Conservation (phyloP, 352 stramenopile species). For the Phytophthora syringae region DNA sequence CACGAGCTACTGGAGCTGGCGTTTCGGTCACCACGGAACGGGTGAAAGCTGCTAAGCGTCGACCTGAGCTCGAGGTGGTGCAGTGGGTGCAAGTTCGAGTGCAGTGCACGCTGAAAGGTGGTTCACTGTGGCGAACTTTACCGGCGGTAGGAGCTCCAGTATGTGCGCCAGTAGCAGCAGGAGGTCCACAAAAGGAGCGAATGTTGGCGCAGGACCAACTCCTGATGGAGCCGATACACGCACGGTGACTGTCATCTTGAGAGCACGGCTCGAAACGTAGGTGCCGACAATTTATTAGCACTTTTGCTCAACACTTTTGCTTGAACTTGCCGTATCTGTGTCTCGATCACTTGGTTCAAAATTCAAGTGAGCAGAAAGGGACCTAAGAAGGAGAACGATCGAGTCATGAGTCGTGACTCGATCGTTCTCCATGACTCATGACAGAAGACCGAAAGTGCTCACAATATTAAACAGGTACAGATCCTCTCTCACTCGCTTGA, state of each 20-base stretch:
- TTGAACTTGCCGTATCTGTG: no score
- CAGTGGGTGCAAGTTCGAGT: slow-evolving; percentile 55
- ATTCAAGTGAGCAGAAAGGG: no score
- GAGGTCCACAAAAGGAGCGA: slow-evolving; percentile 18
- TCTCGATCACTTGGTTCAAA: no score
- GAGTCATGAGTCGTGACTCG: no score
- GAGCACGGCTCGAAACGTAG: slow-evolving; percentile 25
- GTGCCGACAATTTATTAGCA: no score
- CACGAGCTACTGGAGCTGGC: slow-evolving; percentile 1
- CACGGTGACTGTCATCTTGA: slow-evolving; percentile 22
- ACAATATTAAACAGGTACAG: no score
- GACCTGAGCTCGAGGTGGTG: slow-evolving; percentile 38
- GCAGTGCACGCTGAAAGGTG: slow-evolving; percentile 48
- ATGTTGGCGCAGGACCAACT: slow-evolving; percentile 4
- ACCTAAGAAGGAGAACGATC: no score
- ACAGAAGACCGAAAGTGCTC: no score
- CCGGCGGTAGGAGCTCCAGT: slow-evolving; percentile 3
- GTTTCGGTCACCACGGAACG: background rate
- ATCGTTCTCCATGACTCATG: no score
- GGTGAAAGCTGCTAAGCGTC: slow-evolving; percentile 1
- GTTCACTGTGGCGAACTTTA: slow-evolving; percentile 42
- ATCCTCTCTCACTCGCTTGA: no score
- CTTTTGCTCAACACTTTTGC: no score
- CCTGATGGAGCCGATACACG: slow-evolving; percentile 20
- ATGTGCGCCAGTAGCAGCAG: background rate